Percentiles rank a stretch among this genome's conserved stretches.
phyloP scores from a whole-genome alignment of 2,329 filamentous ascomycete genomes.

The Ophiostoma tasmaniense region DNA sequence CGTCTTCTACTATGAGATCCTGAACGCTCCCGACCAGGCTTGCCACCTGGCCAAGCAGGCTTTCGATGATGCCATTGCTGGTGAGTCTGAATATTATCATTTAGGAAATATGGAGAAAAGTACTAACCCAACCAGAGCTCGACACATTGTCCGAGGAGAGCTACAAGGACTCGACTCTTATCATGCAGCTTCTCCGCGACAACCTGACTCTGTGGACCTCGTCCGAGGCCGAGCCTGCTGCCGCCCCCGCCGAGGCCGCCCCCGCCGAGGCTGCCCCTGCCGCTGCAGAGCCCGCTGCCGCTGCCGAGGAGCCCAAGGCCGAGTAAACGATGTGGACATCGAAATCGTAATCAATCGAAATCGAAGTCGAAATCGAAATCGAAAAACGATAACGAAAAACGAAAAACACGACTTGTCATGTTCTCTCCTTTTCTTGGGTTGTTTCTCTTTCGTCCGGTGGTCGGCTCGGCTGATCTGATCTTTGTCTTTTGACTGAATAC shows the following conservation, averaged over 20 bases:
- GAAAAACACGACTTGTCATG: conserved; percentile 15
- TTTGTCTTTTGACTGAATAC: too few species aligned
- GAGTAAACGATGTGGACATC: conserved; percentile 38
- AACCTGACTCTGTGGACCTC: conserved; percentile 98
- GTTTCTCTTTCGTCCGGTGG: conserved; percentile 30
- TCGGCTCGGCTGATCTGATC: conserved; percentile 28
- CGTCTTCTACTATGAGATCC: conserved; percentile 61
- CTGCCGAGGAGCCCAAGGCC: conserved; percentile 60
- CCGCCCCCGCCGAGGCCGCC: conserved; percentile 40
- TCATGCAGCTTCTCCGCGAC: conserved; percentile 98
- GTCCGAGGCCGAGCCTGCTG: conserved; percentile 68
- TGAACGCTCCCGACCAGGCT: conserved; percentile 96
- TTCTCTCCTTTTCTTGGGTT: conserved; percentile 23
- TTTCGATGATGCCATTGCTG: conserved; percentile 90
- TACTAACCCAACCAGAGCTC: conserved; percentile 51
- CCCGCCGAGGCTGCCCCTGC: conserved; percentile 48
- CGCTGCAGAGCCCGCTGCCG: conserved; percentile 40
- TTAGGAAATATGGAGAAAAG: background rate
- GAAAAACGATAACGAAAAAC: background rate
- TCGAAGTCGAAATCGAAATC: too few species aligned
- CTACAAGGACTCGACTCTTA: conserved; percentile 96
- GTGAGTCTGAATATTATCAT: background rate
- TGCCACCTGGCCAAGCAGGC: conserved; percentile 97
- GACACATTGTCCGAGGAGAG: conserved; percentile 96
- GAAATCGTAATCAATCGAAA: too few species aligned